Evolutionary conservation across 257 asterid genomes (phyloP), one percentile per base, ranked within the genome.

Genomic region (Mitragyna speciosa): DNA sequence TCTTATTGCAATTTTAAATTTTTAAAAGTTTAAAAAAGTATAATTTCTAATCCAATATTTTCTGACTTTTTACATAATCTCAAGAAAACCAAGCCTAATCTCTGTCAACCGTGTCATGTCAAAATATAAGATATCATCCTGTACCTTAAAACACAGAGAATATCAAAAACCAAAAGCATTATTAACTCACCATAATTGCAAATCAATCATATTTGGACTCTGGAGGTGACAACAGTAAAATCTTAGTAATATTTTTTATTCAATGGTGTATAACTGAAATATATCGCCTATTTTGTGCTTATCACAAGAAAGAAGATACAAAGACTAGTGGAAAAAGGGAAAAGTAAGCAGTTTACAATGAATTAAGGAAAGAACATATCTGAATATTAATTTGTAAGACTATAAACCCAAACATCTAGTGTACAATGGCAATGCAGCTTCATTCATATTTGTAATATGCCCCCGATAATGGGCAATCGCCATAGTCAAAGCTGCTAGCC

Each of bases 401-500:
- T n/a, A 22, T 33, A 41, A 39, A 58, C 63, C 75, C 76, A 61
- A 74, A 65, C 67, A 39, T 78, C 68, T 78, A 83, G 81, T 76
- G 75, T 87, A 86, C 82, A 84, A 79, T 85, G 72, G 85, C 72
- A 86, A 73, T 49, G 78, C 71, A 76, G 79, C 76, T 85, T 78
- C 77, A 78, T 31, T 82, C 26, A 75, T 79, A 80, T 79, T 79
- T 78, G 43, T 43, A 87, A 81, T 78, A 80, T 80, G 78, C 90
- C 87, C 82, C 66, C 79, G 43, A 31, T 81, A 78, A 31, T n/a
- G 72, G 5, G 68, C 51, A 79, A 67, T 76, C 68, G 76, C 67
- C 69, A 64, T 74, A 59, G 52, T 56, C 70, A 77, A 59, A 84
- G 79, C 80, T 70, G 56, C 74, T 76, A 30, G 69, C 76, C 81